Conservation (phyloP, 768 basidiomycete genomes). For the Podaxis rugospora region DNA sequence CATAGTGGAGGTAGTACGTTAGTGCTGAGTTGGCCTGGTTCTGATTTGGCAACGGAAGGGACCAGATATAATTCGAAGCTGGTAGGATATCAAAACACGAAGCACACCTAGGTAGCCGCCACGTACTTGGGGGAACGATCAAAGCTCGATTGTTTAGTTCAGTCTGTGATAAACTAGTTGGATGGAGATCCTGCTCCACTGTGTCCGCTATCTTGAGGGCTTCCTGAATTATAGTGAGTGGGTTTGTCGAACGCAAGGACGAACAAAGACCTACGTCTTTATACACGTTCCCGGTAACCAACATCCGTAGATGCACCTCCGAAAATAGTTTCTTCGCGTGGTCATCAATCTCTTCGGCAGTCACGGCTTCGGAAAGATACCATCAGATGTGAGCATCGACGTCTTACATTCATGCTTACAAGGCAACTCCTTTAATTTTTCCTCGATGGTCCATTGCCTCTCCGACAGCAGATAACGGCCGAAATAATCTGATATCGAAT, state of each 20-base stretch:
- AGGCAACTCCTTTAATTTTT: slow-evolving; percentile 71
- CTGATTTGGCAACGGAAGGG: slow-evolving; percentile 67
- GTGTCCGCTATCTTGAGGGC: slow-evolving; percentile 69
- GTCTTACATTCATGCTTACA: slow-evolving; percentile 39
- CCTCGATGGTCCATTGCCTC: slow-evolving; percentile 70
- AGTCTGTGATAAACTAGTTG: slow-evolving; percentile 47
- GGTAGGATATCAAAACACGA: slow-evolving; percentile 4
- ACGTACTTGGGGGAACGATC: slow-evolving; percentile 65
- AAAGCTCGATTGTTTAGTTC: slow-evolving; percentile 56
- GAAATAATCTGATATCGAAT: slow-evolving; percentile 75
- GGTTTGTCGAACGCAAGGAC: neutral
- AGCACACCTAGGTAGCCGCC: neutral
- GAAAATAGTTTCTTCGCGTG: slow-evolving; percentile 60
- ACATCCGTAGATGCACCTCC: slow-evolving; percentile 61
- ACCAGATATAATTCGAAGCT: slow-evolving; percentile 73
- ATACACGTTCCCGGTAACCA: slow-evolving; percentile 81
- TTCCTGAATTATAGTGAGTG: slow-evolving; percentile 44
- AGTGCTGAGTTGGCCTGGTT: slow-evolving; percentile 85
- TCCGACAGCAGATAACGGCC: slow-evolving; percentile 66
- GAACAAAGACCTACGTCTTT: slow-evolving; percentile 56
- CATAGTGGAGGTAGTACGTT: slow-evolving; percentile 82
- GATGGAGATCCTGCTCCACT: slow-evolving; percentile 60
- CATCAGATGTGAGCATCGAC: neutral
- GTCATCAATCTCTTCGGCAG: slow-evolving; percentile 59
- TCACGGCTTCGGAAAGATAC: slow-evolving; percentile 52